Conservation (phyloP, 2,329 filamentous ascomycete genomes). For the Fusarium sp. region DNA sequence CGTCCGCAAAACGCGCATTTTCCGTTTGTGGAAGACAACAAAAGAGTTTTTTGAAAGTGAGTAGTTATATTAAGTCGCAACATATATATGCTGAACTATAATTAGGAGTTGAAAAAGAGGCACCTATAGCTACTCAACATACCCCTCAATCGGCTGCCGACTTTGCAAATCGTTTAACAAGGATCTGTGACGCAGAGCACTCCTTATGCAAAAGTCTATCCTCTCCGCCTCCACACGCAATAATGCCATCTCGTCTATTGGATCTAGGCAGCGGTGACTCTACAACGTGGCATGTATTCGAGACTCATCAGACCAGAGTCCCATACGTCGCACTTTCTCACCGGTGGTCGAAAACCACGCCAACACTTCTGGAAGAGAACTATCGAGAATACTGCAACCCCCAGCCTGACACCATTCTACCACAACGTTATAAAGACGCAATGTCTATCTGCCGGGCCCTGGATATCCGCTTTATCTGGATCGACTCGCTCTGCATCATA, state of each 20-base stretch:
- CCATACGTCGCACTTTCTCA: not conserved
- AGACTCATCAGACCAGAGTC: accelerated
- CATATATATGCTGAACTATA: not conserved
- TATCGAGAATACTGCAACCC: not conserved
- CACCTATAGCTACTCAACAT: not conserved
- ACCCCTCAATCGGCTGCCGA: not conserved
- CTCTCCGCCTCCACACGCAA: not conserved
- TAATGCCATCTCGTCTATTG: not conserved
- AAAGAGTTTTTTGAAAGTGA: not conserved
- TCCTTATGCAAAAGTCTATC: not conserved
- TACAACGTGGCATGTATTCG: accelerated
- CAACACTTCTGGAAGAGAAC: accelerated
- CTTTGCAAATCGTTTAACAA: not conserved
- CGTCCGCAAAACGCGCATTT: too few species aligned
- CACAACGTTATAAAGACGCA: not conserved
- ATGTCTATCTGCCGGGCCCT: not conserved
- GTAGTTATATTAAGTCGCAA: not conserved
- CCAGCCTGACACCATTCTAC: not conserved
- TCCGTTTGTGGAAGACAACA: not conserved
- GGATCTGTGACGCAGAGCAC: not conserved
- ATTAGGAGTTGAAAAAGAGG: not conserved
- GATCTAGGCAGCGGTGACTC: not conserved
- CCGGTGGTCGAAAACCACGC: not conserved
- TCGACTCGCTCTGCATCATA: constrained; percentile 1
- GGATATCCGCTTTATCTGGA: not conserved